Base-by-base conservation (phyloP, 352 stramenopile species). In the Globisporangium middletonii region DNA sequence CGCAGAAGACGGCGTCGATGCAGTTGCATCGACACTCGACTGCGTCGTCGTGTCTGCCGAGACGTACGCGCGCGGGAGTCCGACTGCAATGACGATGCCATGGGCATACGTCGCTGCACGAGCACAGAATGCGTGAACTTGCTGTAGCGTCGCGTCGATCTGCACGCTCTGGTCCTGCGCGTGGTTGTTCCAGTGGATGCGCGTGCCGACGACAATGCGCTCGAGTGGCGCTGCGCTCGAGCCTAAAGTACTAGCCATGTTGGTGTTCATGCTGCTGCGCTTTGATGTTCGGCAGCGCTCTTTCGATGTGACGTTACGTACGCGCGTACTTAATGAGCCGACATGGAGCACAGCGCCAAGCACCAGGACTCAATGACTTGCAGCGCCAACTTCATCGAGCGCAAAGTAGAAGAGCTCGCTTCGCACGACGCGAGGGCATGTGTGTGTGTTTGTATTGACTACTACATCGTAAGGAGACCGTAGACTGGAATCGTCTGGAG, bases 111-210 rank as follows among this genome's bases (percentile, higher is more conserved):
- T 73, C 13, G 62, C 63, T 11, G 78, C 77, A 13, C 75, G 79
- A 13, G 43, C 26, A 59, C 70, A 88, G 57, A 89, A 89, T 5
- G 64, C 59, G 9, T 56, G 64, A 45, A 85, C 69, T 68, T 87
- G 77, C 1, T 2, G 37, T 35, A 90, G 63, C 43, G 73, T 52
- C 53, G 73, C 77, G 3, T 69, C 69, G 5, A 75, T 61, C 15
- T 86, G 66, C 48, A 92, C 70, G 18, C 57, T 53, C 16, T 71
- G 51, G 50, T 69, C 50, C 41, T 72, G 77, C 37, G 62, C 65
- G 60, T 90, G 83, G 62, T 73, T 88, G 57, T 72, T 72, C 83
- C 83, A 92, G 59, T 92, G 83, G 26, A 89, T 57, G 3, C 83
- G 72, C 46, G 78, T 84, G 27, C 64, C 78, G 15, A 89, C 77